Base-by-base conservation (phyloP, 2,329 filamentous ascomycete genomes). In the Colletotrichum karsti region DNA sequence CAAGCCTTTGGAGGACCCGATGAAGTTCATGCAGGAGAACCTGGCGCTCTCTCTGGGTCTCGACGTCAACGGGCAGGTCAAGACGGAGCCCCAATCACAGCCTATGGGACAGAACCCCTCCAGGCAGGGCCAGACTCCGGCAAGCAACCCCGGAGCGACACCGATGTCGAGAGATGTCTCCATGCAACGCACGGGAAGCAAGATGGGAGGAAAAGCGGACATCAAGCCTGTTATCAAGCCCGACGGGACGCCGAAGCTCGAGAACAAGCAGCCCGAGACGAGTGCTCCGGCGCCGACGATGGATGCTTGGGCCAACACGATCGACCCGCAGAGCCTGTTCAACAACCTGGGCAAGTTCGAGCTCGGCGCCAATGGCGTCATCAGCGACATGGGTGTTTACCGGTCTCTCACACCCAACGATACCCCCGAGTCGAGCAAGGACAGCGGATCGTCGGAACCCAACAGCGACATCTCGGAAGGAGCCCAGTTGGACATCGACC, bases 341-440 rank as follows among this genome's bases (percentile, higher is more conserved):
- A 76, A 78, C 26, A 74, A 74, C 15, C 77, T 87, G 15, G 76
- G 78, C 20, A 75, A 76, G 3, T 76, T 85, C 6, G 83, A 85
- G 41, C 70, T 74, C 72, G 64, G 79, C 74, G 81, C 79, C 35
- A 78, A 79, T 9, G 87, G 84, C 18, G 81, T 85, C 3, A 84
- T 88, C 61, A 81, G 82, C 12, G 86, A 90, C 69, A 83, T 86
- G 74, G 82, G 77, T 60, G 78, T 86, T 8, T 89, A 88, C 72
- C 84, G 85, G 20, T 83, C 85, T 1, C 78, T 86, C 63, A 88
- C 88, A 24, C 88, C 88, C 1, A 88, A 90, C 67, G 88, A 91
- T 73, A 91, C 89, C 7, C 89, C 89, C 0, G 89, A 90, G 71
- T 91, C 88, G 2, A 87, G 83, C 76, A 89, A 90, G 75, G 88